Conservation (phyloP, 1,139 yeast genomes). For the Diutina siamensis region DNA sequence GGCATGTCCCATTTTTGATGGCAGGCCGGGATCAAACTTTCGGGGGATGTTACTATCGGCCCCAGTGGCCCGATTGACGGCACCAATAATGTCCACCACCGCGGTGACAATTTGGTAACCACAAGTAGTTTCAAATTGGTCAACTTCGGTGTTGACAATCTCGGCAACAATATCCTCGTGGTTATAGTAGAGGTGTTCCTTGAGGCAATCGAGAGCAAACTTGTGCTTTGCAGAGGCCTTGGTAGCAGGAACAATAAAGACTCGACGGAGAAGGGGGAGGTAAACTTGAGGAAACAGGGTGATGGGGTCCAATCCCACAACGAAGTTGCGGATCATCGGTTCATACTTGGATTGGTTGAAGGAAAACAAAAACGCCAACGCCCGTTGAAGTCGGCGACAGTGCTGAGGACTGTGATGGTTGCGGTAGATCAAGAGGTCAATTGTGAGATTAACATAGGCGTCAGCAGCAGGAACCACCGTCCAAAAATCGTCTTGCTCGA, state of each 20-base stretch:
- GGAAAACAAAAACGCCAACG: background rate
- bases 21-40: background rate
- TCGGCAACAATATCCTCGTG: background rate
- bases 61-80: background rate
- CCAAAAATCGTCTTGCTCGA: background rate
- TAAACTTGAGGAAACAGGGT: background rate
- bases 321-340: background rate
- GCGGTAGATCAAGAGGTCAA: background rate
- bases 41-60: background rate
- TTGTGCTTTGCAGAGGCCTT: background rate
- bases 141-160: background rate
- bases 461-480: background rate
- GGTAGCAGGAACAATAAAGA: background rate
- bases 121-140: background rate
- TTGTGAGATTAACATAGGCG: background rate
- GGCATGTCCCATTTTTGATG: background rate
- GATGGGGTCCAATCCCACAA: background rate
- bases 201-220: background rate
- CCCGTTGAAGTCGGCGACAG: background rate
- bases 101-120: background rate
- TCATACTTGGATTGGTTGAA: background rate
- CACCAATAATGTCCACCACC: background rate
- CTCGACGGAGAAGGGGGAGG: background rate
- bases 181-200: background rate
- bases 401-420: background rate